A percentile compares a stretch with the other conserved stretches of the same genome.
Evolutionary conservation across 2,329 filamentous ascomycete species (phyloP).

Genomic region (Neopestalotiopsis sp.): DNA sequence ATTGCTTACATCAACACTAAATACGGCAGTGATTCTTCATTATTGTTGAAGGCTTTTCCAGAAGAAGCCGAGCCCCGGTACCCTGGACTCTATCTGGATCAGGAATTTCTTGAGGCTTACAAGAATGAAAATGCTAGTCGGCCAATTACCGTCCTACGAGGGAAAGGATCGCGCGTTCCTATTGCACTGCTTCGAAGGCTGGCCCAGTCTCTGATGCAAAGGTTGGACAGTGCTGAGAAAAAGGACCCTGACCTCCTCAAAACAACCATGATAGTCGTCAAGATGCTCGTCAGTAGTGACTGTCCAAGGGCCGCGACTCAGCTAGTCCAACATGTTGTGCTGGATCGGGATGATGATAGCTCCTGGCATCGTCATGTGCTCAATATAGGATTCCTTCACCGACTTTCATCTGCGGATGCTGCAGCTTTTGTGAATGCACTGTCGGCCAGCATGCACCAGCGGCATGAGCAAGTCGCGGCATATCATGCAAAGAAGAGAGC

Average conservation of each 20-base stretch:
- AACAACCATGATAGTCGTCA: constrained; percentile 25
- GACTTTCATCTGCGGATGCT: constrained; percentile 32
- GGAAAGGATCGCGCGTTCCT: constrained; percentile 9
- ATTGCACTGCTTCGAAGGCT: constrained; percentile 16
- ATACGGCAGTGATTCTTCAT: constrained; percentile 24
- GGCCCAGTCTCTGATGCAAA: constrained; percentile 20
- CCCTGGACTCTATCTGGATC: constrained; percentile 29
- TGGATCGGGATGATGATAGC: constrained; percentile 36
- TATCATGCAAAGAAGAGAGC: background rate
- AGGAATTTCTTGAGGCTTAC: constrained; percentile 24
- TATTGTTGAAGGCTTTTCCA: constrained; percentile 27
- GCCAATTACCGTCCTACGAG: background rate
- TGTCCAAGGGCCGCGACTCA: constrained; percentile 36
- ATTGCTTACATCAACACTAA: constrained; percentile 25
- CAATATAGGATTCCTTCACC: constrained; percentile 31
- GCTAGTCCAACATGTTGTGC: constrained; percentile 36
- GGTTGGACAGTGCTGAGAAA: constrained; percentile 10
- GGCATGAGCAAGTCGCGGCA: constrained; percentile 29
- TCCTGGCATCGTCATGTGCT: constrained; percentile 41
- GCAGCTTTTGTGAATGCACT: constrained; percentile 35
- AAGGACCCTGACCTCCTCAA: constrained; percentile 13
- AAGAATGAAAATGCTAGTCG: constrained; percentile 20
- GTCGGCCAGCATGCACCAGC: constrained; percentile 33
- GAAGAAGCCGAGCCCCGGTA: constrained; percentile 24
- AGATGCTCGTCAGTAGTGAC: constrained; percentile 33